These are phyloP conservation scores for Pythium brachiatum DNA, from an alignment of 352 stramenopile species.

Conservation along the genomic window DNA sequence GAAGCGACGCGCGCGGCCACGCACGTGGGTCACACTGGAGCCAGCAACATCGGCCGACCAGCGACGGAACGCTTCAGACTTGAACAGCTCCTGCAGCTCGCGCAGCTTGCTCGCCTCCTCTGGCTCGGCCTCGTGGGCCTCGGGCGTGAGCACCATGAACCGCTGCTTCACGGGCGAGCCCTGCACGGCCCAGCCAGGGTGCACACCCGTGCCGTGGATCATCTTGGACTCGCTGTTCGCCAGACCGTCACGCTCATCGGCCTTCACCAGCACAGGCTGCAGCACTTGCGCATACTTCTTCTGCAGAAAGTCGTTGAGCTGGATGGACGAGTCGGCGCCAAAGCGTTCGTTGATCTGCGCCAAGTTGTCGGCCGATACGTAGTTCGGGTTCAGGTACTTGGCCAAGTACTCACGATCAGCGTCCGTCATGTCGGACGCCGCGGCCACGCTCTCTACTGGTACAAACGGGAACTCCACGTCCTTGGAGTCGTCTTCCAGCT, in stretches of 20 bases:
- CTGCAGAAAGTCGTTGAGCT: conserved; percentile 86
- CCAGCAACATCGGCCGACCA: conserved; percentile 54
- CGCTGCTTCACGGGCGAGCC: conserved; percentile 30
- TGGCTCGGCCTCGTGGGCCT: conserved; percentile 20
- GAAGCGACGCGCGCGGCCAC: conserved; percentile 73
- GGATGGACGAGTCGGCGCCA: conserved; percentile 73
- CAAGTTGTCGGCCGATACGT: conserved; percentile 61
- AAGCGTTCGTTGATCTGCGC: conserved; percentile 78
- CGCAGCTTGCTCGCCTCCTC: conserved; percentile 22
- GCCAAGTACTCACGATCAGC: conserved; percentile 56
- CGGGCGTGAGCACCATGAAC: conserved; percentile 20
- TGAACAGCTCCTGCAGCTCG: conserved; percentile 41
- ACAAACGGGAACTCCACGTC: conserved; percentile 25
- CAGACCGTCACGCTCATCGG: conserved; percentile 50
- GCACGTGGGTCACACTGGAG: conserved; percentile 35
- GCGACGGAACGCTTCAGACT: conserved; percentile 52
- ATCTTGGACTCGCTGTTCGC: conserved; percentile 42
- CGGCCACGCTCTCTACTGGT: conserved; percentile 11
- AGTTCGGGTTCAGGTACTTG: conserved; percentile 79
- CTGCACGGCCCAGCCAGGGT: conserved; percentile 24
- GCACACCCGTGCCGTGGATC: conserved; percentile 27
- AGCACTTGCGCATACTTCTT: conserved; percentile 53
- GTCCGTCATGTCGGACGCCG: conserved; percentile 31
- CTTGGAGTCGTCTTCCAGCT: conserved; percentile 32
- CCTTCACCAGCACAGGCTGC: conserved; percentile 21